phyloP scores from a whole-genome alignment of 768 basidiomycete genomes.

The Leccinum barrowsii region DNA sequence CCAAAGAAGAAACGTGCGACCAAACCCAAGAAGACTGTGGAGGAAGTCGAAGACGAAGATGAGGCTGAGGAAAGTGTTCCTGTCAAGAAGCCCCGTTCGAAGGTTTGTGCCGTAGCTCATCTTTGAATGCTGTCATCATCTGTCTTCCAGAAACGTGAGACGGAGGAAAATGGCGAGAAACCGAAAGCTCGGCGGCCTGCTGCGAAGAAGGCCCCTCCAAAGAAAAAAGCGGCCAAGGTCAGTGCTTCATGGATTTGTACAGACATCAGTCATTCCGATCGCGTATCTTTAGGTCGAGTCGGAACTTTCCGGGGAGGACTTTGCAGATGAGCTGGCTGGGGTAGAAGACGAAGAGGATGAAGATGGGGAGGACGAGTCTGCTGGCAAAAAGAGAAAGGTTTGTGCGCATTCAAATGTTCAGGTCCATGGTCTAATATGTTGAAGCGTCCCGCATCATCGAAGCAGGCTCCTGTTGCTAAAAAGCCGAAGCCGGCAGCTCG shows the following conservation, averaged over 20 bases:
- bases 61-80: conserved; percentile 32
- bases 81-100: conserved; percentile 35
- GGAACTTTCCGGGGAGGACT: conserved; percentile 47
- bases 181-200: conserved; percentile 47
- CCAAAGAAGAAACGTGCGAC: conserved; percentile 35
- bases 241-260: not conserved
- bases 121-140: conserved; percentile 12
- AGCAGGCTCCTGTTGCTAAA: conserved; percentile 45
- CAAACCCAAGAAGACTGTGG: conserved; percentile 33
- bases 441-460: conserved; percentile 42
- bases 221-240: conserved; percentile 42
- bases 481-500: conserved; percentile 30
- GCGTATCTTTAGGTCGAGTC: conserved; percentile 26
- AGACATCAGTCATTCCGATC: not conserved
- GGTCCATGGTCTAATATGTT: conserved; percentile 3
- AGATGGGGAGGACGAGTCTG: conserved; percentile 33
- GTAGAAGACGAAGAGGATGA: conserved; percentile 50
- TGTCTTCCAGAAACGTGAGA: conserved; percentile 28
- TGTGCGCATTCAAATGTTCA: not conserved
- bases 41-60: conserved; percentile 33
- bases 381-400: conserved; percentile 72
- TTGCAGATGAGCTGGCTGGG: conserved; percentile 40
- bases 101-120: conserved; percentile 26
- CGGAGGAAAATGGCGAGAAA: conserved; percentile 37
- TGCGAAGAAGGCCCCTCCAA: conserved; percentile 46